These are phyloP conservation scores for Myochromella boudieri DNA, from an alignment of 768 basidiomycete genomes.

Conservation along the genomic window DNA sequence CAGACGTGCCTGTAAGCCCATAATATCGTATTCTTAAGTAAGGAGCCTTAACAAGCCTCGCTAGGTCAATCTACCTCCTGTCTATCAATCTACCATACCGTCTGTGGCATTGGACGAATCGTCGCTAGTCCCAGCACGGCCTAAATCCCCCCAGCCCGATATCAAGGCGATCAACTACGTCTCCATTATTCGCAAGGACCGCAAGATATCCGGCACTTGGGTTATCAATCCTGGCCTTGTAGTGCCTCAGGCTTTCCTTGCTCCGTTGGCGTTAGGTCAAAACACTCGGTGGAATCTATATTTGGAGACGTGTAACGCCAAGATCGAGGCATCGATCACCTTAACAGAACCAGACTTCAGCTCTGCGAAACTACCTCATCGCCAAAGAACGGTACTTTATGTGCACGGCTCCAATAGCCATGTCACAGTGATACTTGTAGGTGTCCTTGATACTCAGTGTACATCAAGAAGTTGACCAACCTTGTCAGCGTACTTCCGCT, in stretches of 20 bases:
- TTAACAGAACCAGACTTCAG: slow-evolving; percentile 21
- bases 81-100: slow-evolving; percentile 12
- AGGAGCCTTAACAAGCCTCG: too few species aligned
- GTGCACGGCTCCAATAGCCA: too few species aligned
- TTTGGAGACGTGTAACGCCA: slow-evolving; percentile 31
- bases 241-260: slow-evolving; percentile 38
- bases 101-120: background rate
- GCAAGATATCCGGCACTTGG: slow-evolving; percentile 35
- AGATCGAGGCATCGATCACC: slow-evolving; percentile 39
- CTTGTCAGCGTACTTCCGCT: slow-evolving; percentile 20
- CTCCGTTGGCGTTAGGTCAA: slow-evolving; percentile 33
- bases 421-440: too few species aligned
- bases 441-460: too few species aligned
- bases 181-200: slow-evolving; percentile 26
- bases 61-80: slow-evolving; percentile 23
- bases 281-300: slow-evolving; percentile 37
- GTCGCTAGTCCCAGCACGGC: background rate
- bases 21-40: too few species aligned
- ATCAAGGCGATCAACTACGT: slow-evolving; percentile 34
- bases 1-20: too few species aligned
- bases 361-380: background rate
- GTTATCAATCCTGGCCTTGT: slow-evolving; percentile 40
- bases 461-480: too few species aligned
- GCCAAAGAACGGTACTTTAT: slow-evolving; percentile 17
- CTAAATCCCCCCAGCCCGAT: slow-evolving; percentile 16